These are phyloP conservation scores for Mycocalia duriaeana DNA, from an alignment of 1,284 basidiomycete species.

Conservation along the genomic window DNA sequence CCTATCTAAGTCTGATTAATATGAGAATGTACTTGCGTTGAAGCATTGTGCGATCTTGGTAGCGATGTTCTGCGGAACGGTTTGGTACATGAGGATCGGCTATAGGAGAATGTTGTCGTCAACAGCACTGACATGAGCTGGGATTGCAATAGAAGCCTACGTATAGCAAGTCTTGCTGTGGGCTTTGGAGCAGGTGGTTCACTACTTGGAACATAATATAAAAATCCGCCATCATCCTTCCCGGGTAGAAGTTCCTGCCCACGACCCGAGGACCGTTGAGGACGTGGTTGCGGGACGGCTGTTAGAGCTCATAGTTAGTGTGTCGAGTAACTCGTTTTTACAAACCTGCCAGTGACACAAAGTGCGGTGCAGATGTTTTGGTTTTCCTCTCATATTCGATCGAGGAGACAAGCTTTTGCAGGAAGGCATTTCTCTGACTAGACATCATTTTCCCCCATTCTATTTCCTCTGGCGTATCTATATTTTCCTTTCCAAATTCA, in stretches of 20 bases:
- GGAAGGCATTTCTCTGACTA: constrained; percentile 31
- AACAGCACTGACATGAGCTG: constrained; percentile 18
- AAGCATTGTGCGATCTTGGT: constrained; percentile 24
- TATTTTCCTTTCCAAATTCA: constrained; percentile 47
- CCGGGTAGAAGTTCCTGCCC: constrained; percentile 13
- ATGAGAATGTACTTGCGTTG: constrained; percentile 43
- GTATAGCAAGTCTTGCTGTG: background rate
- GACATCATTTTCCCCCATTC: constrained; percentile 31
- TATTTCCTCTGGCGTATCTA: constrained; percentile 38
- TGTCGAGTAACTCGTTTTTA: background rate
- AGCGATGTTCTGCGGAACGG: constrained; percentile 27
- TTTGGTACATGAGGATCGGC: constrained; percentile 21
- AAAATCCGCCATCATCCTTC: constrained; percentile 32
- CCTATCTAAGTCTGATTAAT: constrained; percentile 66
- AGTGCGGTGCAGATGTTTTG: constrained; percentile 30
- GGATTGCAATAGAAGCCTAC: constrained; percentile 2
- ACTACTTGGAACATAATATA: constrained; percentile 37
- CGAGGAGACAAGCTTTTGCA: constrained; percentile 33
- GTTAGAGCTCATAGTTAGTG: too few relatives aligned
- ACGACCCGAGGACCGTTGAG: constrained; percentile 15
- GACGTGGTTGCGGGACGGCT: constrained; percentile 6
- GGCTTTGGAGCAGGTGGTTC: constrained; percentile 13
- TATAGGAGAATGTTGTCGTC: constrained; percentile 12
- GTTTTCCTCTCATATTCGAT: constrained; percentile 23
- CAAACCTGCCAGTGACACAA: constrained; percentile 24